Base-by-base conservation (phyloP, 129 eudicot species). In the Artemisia tridentata region DNA sequence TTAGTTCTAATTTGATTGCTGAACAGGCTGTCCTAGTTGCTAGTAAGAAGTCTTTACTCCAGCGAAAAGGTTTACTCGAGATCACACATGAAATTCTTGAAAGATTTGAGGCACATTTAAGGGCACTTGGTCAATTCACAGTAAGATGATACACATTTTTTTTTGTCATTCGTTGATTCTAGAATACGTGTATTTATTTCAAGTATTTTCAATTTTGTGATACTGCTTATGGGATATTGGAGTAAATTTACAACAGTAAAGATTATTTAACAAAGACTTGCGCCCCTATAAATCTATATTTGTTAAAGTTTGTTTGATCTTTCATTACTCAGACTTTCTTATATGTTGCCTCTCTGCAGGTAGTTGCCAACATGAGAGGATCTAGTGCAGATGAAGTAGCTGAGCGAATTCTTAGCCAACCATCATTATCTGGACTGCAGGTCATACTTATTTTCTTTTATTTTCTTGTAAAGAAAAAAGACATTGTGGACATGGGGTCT, bases 21-120 rank as follows among this genome's bases (percentile, higher is more conserved):
- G 31, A 78, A 72, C 82, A 92, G 98, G 98, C 98, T 78, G 95
- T 92, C 16, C 82, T 92, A 68, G 91, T 89, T 85, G 98, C 95
- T 61, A 89, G 98, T 76, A 92, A 83, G 85, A 92, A 83, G 81
- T 86, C 96, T 46, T 74, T 92, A 79, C 84, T 80, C 73, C 81
- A 81, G 72, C 81, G 95, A 41, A 70, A 86, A 79, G 98, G 95
- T 63, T 89, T 83, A 55, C 80, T 89, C 31, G 96, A 92, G 69
- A 86, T 77, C 23, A 85, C 91, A 17, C 91, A 85, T 66, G 98
- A 92, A 77, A 86, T 92, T 73, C 91, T 92, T 20, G 98, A 92
- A 83, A 84, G 98, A 87, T 80, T 92, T n/a, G 98, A 92, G 81
- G 98, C 98, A 62, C 98, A 89, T 82, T 68, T 92, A 77, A 86